Base-by-base conservation (phyloP, 495 filamentous ascomycete species). In the Aspergillus homomorphus region DNA sequence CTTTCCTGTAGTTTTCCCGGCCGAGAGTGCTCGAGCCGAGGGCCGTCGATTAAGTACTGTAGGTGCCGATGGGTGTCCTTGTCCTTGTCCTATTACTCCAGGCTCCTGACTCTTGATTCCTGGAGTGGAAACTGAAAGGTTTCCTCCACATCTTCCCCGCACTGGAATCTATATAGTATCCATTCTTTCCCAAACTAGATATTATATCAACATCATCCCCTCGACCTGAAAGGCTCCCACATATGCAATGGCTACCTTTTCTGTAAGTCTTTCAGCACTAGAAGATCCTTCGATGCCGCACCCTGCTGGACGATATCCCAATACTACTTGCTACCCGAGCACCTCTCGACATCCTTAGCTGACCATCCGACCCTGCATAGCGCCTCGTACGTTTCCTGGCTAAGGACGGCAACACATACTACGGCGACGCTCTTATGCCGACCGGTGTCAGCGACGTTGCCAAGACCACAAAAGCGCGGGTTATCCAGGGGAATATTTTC, bases 401-500 rank as follows among this genome's bases (percentile, higher is more conserved):
- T 62, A 84, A 82, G 62, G 86, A 92, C 66, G 89, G 89, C 67
- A 77, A 80, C 45, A 82, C 82, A 41, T 92, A 94, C 75, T 92
- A 92, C 64, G 91, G 91, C 57, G 89, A 96, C 72, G 89, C 91
- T 56, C 82, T 92, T 46, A 82, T 94, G 28, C 87, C 90, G 14
- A 28, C 73, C 0, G 87, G 87, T 8, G 74, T 83, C 26, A 85
- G 67, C 52, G 87, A 94, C 63, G 82, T 92, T 59, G 73, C 81
- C 58, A 82, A 86, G 68, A 80, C 82, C 3, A 86, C 78, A 51
- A 80, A 84, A 63, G 90, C 90, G 30, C 80, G 71, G 33, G 76
- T 92, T 42, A 87, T 93, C 60, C 73, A 77, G 44, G 90, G 90
- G 12, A 82, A 89, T 61, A 87, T 92, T 63, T 92, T 92, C 62